phyloP scores from a whole-genome alignment of 441 rosid species.

The Francoa sonchifolia region DNA sequence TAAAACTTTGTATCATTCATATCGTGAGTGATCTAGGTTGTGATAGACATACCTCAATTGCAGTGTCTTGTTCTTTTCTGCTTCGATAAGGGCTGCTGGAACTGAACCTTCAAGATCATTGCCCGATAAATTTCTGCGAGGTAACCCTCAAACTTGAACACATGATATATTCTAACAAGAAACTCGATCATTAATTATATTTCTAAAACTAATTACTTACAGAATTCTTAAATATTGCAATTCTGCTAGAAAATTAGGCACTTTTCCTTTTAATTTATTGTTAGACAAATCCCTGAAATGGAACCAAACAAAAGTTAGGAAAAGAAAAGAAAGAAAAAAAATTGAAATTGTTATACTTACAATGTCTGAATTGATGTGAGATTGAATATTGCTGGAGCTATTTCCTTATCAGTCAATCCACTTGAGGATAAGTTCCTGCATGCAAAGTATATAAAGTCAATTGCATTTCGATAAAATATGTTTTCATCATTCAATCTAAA shows the following conservation, averaged over 20 bases:
- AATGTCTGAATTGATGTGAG: not conserved
- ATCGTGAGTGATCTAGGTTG: not conserved
- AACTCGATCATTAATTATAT: not conserved
- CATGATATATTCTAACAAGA: not conserved
- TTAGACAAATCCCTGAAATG: not conserved
- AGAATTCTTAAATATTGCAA: not conserved
- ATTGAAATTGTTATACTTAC: not conserved
- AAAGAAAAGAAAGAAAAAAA: not conserved
- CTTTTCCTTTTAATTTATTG: not conserved
- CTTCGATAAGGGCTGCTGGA: not conserved
- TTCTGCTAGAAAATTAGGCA: not conserved
- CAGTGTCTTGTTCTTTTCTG: not conserved
- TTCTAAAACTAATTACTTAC: not conserved
- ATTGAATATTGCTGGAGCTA: constrained; percentile 1
- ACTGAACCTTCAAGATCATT: not conserved
- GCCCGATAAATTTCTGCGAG: not conserved
- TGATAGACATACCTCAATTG: not conserved
- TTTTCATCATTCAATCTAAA: too few relatives aligned
- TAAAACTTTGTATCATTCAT: not conserved
- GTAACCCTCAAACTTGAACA: not conserved
- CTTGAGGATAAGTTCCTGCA: constrained; percentile 7
- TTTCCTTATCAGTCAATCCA: constrained; percentile 4
- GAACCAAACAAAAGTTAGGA: not conserved
- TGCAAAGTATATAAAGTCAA: not conserved
- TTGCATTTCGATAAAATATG: not conserved